phyloP scores from a whole-genome alignment of 257 asterid genomes.

The Solanum virginianum region DNA sequence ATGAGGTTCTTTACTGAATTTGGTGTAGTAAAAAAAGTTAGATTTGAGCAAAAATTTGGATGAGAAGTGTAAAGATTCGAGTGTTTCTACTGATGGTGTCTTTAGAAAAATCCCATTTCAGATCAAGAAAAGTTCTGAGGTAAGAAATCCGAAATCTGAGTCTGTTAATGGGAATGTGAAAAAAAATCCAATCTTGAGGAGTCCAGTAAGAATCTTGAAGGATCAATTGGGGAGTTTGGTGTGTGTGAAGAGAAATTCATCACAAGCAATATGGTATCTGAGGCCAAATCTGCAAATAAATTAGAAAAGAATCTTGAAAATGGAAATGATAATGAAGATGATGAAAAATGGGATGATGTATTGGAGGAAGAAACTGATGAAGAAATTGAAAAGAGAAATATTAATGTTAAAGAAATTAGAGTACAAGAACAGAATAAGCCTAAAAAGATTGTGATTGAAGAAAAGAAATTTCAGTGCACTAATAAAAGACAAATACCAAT shows the following conservation, averaged over 20 bases:
- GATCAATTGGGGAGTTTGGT: no score
- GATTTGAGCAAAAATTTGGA: no score
- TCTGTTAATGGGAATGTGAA: slow-evolving; percentile 4
- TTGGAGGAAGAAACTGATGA: slow-evolving; percentile 16
- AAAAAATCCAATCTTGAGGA: background rate
- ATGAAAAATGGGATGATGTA: slow-evolving; percentile 11
- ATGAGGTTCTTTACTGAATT: no score
- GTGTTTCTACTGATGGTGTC: background rate
- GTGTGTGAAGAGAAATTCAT: slow-evolving; percentile 38
- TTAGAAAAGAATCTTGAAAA: slow-evolving; percentile 3
- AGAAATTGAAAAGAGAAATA: slow-evolving; percentile 20
- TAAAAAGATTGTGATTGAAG: slow-evolving; percentile 23
- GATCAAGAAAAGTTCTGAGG: background rate
- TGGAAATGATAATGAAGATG: slow-evolving; percentile 8
- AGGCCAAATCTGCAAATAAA: slow-evolving; percentile 11
- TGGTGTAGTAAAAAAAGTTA: no score
- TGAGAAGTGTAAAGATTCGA: slow-evolving; percentile 11
- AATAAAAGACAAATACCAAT: slow-evolving; percentile 20
- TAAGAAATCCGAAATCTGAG: slow-evolving; percentile 7
- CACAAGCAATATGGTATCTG: slow-evolving; percentile 19
- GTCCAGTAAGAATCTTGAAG: no score
- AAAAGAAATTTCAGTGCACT: slow-evolving; percentile 22
- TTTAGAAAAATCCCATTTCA: background rate
- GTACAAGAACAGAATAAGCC: no score
- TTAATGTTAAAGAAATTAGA: slow-evolving; percentile 29